Evolutionary conservation across 441 rosid genomes (phyloP).

Genomic region (Bocquillonia castaneifolia): DNA sequence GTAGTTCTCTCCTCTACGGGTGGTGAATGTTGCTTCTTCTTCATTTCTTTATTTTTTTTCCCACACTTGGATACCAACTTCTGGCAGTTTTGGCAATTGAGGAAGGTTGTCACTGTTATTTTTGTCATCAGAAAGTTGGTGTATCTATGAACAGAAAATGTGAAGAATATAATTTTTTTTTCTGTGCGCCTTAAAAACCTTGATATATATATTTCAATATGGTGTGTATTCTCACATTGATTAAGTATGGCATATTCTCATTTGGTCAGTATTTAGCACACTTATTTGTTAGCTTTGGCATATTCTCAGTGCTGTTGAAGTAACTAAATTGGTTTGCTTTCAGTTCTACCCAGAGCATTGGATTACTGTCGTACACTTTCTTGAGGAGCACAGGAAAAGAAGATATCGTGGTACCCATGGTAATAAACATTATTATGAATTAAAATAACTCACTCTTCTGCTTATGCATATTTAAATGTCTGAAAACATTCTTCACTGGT

Average conservation of each 20-base stretch:
- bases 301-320: not conserved
- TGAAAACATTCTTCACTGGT: not conserved
- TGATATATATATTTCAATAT: too few relatives aligned
- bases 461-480: not conserved
- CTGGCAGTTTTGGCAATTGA: not conserved
- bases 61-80: not conserved
- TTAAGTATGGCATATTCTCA: too few relatives aligned
- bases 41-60: too few relatives aligned
- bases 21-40: not conserved
- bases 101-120: not conserved
- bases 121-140: not conserved
- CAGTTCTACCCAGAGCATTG: conserved; percentile 86
- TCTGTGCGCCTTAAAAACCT: too few relatives aligned
- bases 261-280: too few relatives aligned
- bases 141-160: not conserved
- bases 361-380: conserved; percentile 81
- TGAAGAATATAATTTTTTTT: not conserved
- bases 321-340: conserved; percentile 28
- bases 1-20: conserved; percentile 5
- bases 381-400: conserved; percentile 89
- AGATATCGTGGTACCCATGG: conserved; percentile 98
- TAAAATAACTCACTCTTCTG: not conserved
- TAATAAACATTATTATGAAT: conserved; percentile 26
- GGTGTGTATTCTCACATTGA: too few relatives aligned
- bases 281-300: not conserved